Conservation (phyloP, 768 basidiomycete species). For the Hypholoma sublateritium region DNA sequence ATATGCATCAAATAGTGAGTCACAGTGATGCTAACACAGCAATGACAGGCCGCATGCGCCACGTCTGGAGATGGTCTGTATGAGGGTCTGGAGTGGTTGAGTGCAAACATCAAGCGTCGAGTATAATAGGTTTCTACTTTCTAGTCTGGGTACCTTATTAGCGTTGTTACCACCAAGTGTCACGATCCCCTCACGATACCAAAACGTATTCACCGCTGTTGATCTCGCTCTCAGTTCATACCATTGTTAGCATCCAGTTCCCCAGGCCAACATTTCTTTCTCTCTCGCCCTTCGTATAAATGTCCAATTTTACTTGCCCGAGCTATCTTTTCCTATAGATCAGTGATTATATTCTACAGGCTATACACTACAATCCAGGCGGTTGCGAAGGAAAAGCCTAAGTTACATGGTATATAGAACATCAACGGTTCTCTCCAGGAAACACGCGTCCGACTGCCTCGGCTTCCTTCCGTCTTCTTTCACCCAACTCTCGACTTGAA, state of each 20-base stretch:
- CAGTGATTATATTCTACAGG: conserved; percentile 32
- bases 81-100: conserved; percentile 98
- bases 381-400: conserved; percentile 15
- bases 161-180: conserved; percentile 47
- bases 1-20: conserved; percentile 2
- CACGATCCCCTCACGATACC: conserved; percentile 60
- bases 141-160: conserved; percentile 45
- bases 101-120: conserved; percentile 85
- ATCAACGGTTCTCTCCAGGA: conserved; percentile 62
- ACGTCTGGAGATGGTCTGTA: conserved; percentile 98
- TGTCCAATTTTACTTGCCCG: conserved; percentile 21
- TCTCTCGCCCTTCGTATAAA: conserved; percentile 20
- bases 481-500: conserved; percentile 61
- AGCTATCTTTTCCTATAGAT: conserved; percentile 34
- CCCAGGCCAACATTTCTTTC: conserved; percentile 24
- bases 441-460: conserved; percentile 74
- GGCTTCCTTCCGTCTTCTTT: conserved; percentile 74
- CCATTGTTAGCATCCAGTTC: conserved; percentile 28
- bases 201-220: conserved; percentile 50
- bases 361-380: conserved; percentile 22
- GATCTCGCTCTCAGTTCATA: conserved; percentile 37
- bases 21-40: conserved; percentile 11
- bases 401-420: conserved; percentile 9
- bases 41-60: conserved; percentile 86
- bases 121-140: conserved; percentile 48